These are phyloP conservation scores for Debaryomyces nepalensis DNA, from an alignment of 1,139 yeast genomes.

Conservation along the genomic window DNA sequence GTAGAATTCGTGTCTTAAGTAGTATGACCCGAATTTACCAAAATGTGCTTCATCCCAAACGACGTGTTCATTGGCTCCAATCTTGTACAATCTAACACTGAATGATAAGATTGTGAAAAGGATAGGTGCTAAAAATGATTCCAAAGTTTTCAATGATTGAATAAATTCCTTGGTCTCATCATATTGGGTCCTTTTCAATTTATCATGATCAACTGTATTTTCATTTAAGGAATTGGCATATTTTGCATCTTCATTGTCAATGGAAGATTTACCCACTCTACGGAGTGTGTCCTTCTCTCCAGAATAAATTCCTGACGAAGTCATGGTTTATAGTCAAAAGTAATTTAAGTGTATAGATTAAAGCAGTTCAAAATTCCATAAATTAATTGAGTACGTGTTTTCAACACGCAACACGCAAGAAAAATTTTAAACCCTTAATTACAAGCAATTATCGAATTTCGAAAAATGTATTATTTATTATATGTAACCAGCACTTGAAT, in stretches of 20 bases:
- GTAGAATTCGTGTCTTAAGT: slow-evolving; percentile 89
- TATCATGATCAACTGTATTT: slow-evolving; percentile 24
- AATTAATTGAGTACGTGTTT: slow-evolving; percentile 13
- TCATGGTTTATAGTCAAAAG: slow-evolving; percentile 21
- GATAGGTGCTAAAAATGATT: slow-evolving; percentile 48
- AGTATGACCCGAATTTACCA: slow-evolving; percentile 94
- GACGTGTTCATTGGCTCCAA: slow-evolving; percentile 54
- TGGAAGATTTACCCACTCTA: slow-evolving; percentile 19
- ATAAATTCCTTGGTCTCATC: slow-evolving; percentile 38
- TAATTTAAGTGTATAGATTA: not conserved
- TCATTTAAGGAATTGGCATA: slow-evolving; percentile 19
- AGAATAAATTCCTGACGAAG: slow-evolving; percentile 32
- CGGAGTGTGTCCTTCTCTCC: slow-evolving; percentile 26
- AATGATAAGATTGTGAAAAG: slow-evolving; percentile 54
- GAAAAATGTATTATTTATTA: slow-evolving; percentile 1
- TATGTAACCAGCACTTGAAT: not conserved
- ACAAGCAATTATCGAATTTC: not conserved
- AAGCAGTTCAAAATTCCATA: not conserved
- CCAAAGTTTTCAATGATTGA: slow-evolving; percentile 37
- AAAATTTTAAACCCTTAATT: slow-evolving; percentile 8
- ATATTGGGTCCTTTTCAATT: slow-evolving; percentile 32
- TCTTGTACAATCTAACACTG: slow-evolving; percentile 56
- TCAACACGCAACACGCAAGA: slow-evolving; percentile 10
- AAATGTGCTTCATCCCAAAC: slow-evolving; percentile 78
- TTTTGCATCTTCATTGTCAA: slow-evolving; percentile 16